These are phyloP conservation scores for Larix sibirica DNA, from an alignment of 83 land plant species.

Conservation along the genomic window DNA sequence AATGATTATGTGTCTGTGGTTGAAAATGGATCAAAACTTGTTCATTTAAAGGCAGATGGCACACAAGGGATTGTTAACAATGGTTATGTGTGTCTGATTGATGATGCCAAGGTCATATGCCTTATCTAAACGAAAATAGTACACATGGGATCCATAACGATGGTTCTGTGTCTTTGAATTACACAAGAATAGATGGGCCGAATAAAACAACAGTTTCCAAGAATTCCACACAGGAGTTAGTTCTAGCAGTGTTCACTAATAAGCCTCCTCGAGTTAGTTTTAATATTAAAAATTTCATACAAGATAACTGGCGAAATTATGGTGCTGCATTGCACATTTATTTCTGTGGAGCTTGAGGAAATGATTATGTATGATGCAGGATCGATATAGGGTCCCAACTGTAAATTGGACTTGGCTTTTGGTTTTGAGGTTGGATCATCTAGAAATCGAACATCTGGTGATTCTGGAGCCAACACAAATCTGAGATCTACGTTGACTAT, in stretches of 20 bases:
- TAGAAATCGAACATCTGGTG: slow-evolving; percentile 19
- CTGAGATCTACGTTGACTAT: slow-evolving; percentile 71
- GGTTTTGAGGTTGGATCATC: slow-evolving; percentile 56
- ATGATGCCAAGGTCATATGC: neutral
- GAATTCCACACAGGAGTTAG: neutral
- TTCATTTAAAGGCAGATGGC: neutral
- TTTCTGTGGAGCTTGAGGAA: neutral
- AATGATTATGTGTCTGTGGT: neutral
- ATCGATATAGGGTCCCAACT: slow-evolving; percentile 33
- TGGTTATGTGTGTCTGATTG: neutral
- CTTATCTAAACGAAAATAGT: neutral
- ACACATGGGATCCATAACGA: neutral
- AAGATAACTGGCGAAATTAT: neutral
- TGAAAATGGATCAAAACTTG: neutral
- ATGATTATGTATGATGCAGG: slow-evolving; percentile 24
- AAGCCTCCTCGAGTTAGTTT: neutral
- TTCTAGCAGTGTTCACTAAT: no score
- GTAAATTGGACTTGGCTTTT: slow-evolving; percentile 76
- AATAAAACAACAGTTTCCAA: neutral
- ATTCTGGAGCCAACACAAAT: slow-evolving; percentile 23
- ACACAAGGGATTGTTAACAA: neutral
- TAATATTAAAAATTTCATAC: neutral
- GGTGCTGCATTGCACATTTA: neutral
- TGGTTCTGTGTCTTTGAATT: neutral
- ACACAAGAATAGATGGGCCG: neutral